Evolutionary conservation across 129 eudicot species (phyloP).

Genomic region (Helichrysum umbraculigerum): DNA sequence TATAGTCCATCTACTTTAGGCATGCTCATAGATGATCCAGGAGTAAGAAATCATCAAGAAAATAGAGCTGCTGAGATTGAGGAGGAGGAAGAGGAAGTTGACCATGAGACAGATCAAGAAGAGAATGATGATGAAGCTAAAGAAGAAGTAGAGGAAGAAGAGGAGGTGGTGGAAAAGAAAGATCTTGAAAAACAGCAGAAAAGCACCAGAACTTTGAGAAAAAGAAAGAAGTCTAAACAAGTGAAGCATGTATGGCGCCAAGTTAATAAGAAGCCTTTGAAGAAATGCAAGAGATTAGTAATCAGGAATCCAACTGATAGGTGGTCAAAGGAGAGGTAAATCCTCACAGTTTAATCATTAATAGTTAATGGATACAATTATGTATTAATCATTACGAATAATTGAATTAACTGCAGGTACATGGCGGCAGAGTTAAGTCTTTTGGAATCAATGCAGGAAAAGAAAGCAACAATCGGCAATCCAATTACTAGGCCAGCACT

Average conservation of each 20-base stretch:
- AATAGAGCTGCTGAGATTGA: neutral
- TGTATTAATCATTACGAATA: conserved; percentile 2
- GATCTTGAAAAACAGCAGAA: conserved; percentile 32
- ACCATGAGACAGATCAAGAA: conserved; percentile 1
- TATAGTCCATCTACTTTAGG: neutral
- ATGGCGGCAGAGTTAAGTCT: conserved; percentile 74
- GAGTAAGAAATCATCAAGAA: neutral
- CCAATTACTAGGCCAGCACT: conserved; percentile 83
- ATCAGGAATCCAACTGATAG: conserved; percentile 53
- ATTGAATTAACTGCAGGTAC: conserved; percentile 48
- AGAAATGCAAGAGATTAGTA: conserved; percentile 43
- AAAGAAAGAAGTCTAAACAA: conserved; percentile 50
- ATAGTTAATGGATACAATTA: neutral
- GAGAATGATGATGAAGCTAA: conserved; percentile 25
- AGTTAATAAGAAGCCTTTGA: conserved; percentile 44
- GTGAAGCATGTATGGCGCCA: conserved; percentile 36
- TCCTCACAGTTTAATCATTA: conserved; percentile 4
- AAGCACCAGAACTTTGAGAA: conserved; percentile 39
- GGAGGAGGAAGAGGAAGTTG: conserved; percentile 12
- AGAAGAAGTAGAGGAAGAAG: conserved; percentile 10
- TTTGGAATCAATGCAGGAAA: conserved; percentile 77
- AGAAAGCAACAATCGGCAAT: conserved; percentile 61
- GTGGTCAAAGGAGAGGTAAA: conserved; percentile 82
- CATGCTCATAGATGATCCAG: neutral
- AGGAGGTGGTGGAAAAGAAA: neutral